Base-by-base conservation (phyloP, 768 basidiomycete species). In the Kwoniella botswanensis region DNA sequence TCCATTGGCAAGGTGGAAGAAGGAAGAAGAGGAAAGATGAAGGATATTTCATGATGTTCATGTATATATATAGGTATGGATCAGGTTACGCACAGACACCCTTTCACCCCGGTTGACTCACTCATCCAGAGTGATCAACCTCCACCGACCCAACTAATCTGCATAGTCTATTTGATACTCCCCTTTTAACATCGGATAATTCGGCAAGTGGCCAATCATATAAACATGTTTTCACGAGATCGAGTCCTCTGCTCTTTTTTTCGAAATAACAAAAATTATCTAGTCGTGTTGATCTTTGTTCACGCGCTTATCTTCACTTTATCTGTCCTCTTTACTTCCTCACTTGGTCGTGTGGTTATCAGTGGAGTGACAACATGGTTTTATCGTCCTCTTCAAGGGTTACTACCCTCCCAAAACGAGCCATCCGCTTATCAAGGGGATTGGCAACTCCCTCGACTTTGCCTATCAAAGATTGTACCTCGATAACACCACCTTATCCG, bases 401-500 rank as follows among this genome's bases (percentile, higher is more conserved):
- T 21, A 63, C 46, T 42, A 29, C 50, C 26, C 52, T 65, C 29
- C 11, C 52, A 15, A 11, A 52, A 56, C 41, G 54, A 42, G 26
- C 29, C 13, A 53, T 53, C 46, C 18, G 12, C 12, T 21, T 50
- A 44, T 26, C n/a, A 42, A 63, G 81, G 55, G 70, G 70, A 22
- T 76, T 83, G 46, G 84, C 82, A 1, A 81, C 84, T 18, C 82
- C 79, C 60, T 82, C 86, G 1, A 65, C 73, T 5, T 74, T 86
- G 12, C 82, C 85, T 15, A 85, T 87, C 68, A 90, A 89, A 79
- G 87, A 90, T 79, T 91, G 89, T 76, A 82, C 85, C 18, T 87
- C 91, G 4, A 92, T 97, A 75, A 94, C 90, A 15, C 96, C 95
- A 21, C 93, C 94, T 13, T 98, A 97, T 84, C 71, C 87, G 2